Percentiles rank a stretch among this genome's conserved stretches.
Evolutionary conservation across 352 stramenopile species (phyloP).

Genomic region (Phytopythium mirpurense): DNA sequence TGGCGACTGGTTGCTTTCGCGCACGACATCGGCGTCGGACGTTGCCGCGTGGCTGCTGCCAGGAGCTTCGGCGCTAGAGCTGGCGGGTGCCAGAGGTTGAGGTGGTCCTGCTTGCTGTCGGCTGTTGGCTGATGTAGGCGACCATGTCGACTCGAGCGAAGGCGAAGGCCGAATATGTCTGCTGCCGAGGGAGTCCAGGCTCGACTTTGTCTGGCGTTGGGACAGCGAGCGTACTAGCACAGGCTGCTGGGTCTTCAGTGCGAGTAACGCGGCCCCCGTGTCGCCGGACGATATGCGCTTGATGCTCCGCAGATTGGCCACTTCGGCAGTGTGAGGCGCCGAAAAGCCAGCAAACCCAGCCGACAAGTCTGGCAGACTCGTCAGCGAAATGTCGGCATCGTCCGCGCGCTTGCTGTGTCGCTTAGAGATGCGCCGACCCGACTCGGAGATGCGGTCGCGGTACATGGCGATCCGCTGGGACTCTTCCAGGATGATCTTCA

Average conservation of each 20-base stretch:
- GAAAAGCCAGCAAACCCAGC: constrained; percentile 6
- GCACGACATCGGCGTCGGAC: constrained; percentile 1
- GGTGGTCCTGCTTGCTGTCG: background rate
- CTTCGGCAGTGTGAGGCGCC: background rate
- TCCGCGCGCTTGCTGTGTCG: constrained; percentile 6
- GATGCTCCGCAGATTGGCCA: constrained; percentile 14
- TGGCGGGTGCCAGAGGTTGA: background rate
- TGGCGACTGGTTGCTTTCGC: background rate
- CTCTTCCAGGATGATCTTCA: constrained; percentile 73
- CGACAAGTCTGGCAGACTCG: constrained; percentile 48
- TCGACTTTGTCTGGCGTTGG: constrained; percentile 15
- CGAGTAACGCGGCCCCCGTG: constrained; percentile 7
- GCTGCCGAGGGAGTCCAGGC: constrained; percentile 3
- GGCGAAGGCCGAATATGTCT: background rate
- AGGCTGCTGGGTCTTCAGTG: constrained; percentile 13
- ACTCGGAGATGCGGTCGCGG: constrained; percentile 4
- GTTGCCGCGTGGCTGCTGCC: background rate
- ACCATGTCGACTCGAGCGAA: background rate
- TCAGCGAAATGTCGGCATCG: constrained; percentile 53
- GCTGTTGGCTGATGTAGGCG: background rate
- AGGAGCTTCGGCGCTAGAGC: background rate
- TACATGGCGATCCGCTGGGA: constrained; percentile 31
- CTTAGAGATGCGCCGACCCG: constrained; percentile 6
- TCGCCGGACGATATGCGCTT: constrained; percentile 40
- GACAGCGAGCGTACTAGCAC: constrained; percentile 35